Conservation (phyloP, 176 grass and related monocot genomes). For the Hordeum marinum region DNA sequence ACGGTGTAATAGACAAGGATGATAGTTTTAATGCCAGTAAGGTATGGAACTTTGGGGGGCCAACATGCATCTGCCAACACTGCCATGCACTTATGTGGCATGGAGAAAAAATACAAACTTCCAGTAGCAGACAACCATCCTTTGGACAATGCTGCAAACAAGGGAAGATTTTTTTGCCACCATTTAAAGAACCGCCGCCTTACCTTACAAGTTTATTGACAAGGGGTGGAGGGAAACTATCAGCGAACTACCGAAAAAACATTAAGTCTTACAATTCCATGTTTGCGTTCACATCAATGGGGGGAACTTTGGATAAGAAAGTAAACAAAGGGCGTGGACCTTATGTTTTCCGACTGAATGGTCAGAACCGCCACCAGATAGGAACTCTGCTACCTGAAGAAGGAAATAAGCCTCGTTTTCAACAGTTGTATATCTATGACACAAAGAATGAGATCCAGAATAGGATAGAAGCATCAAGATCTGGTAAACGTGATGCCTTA, state of each 20-base stretch:
- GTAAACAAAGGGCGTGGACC: slow-evolving; percentile 22
- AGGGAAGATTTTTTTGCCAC: slow-evolving; percentile 4
- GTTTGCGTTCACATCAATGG: slow-evolving; percentile 36
- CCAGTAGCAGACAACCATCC: background rate
- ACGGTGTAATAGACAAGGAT: background rate
- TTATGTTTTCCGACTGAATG: slow-evolving; percentile 24
- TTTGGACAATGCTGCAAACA: slow-evolving; percentile 5
- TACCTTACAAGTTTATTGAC: slow-evolving; percentile 16
- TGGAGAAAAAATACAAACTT: background rate
- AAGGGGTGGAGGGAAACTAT: background rate
- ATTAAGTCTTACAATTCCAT: slow-evolving; percentile 40
- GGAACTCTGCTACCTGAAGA: slow-evolving; percentile 22
- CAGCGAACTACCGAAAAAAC: slow-evolving; percentile 5
- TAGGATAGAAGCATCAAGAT: slow-evolving; percentile 7
- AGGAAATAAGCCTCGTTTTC: background rate
- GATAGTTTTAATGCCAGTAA: background rate
- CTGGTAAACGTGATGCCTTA: background rate
- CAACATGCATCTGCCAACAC: slow-evolving; percentile 23
- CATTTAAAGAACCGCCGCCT: slow-evolving; percentile 5
- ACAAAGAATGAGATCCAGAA: slow-evolving; percentile 30
- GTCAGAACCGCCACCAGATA: slow-evolving; percentile 22
- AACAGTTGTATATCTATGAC: slow-evolving; percentile 5
- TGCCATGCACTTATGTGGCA: slow-evolving; percentile 27
- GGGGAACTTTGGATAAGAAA: background rate
- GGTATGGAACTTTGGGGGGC: slow-evolving; percentile 27